Percentiles rank a stretch among this genome's conserved stretches.
phyloP scores from a whole-genome alignment of 179 eudicot genomes.

The Heliamphora pulchella region DNA sequence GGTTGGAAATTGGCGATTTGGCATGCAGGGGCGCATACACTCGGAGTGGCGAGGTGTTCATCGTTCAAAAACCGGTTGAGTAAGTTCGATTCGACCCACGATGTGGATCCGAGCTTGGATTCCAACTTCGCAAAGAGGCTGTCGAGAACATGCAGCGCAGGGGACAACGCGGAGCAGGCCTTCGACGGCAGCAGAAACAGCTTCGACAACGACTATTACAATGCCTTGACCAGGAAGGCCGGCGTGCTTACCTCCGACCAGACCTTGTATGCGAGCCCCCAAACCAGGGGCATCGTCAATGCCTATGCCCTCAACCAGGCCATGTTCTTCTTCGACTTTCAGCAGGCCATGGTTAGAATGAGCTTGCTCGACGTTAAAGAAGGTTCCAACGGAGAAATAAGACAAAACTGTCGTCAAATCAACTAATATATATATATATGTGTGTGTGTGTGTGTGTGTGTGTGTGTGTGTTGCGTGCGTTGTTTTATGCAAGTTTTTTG shows the following conservation, averaged over 20 bases:
- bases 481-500: no score
- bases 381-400: constrained; percentile 53
- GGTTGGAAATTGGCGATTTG: background rate
- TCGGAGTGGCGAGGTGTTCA: constrained; percentile 82
- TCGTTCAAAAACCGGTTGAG: constrained; percentile 64
- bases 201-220: constrained; percentile 63
- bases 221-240: constrained; percentile 35
- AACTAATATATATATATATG: constrained; percentile 32
- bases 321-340: constrained; percentile 69
- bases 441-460: no score
- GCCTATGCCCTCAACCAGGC: constrained; percentile 68
- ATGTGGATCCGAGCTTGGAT: constrained; percentile 49
- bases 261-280: constrained; percentile 40
- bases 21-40: constrained; percentile 68
- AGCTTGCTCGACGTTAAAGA: constrained; percentile 62
- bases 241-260: constrained; percentile 76
- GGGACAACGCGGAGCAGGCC: constrained; percentile 67
- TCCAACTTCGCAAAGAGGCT: constrained; percentile 45
- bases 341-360: constrained; percentile 73
- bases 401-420: constrained; percentile 47
- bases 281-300: constrained; percentile 47
- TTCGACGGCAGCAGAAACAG: constrained; percentile 49
- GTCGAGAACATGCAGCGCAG: constrained; percentile 46
- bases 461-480: no score
- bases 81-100: constrained; percentile 36